Conservation (phyloP, 2,329 filamentous ascomycete genomes). For the Furcasterigmium furcatum region DNA sequence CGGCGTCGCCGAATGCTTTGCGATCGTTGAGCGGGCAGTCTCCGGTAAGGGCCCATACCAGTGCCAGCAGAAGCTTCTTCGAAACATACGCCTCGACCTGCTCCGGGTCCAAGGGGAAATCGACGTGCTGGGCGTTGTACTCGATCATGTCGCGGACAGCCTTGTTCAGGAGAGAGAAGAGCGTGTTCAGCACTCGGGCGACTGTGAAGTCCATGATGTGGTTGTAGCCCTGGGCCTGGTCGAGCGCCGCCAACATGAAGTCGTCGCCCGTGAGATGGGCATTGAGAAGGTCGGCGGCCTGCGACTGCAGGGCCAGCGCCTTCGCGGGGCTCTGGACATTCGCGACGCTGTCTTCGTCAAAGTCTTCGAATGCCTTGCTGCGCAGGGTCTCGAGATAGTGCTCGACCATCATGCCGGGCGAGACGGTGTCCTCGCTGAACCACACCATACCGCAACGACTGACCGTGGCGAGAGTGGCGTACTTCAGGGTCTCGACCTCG, state of each 20-base stretch:
- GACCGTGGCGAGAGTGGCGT: constrained; percentile 96
- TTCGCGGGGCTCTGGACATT: constrained; percentile 74
- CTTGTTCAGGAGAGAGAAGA: constrained; percentile 96
- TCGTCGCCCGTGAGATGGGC: constrained; percentile 73
- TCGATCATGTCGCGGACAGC: constrained; percentile 88
- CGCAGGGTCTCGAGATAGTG: constrained; percentile 86
- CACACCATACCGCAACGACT: constrained; percentile 99
- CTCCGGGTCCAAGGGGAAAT: constrained; percentile 88
- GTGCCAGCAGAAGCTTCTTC: constrained; percentile 88
- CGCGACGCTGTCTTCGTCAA: constrained; percentile 86
- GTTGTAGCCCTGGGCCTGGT: constrained; percentile 72
- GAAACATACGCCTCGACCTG: constrained; percentile 86
- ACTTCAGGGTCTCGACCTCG: constrained; percentile 96
- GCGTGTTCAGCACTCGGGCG: constrained; percentile 82
- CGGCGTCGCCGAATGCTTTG: constrained; percentile 82
- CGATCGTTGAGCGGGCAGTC: constrained; percentile 88
- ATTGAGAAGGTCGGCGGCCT: constrained; percentile 76
- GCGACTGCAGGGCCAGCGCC: constrained; percentile 72
- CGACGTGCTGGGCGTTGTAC: constrained; percentile 90
- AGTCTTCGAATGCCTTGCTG: constrained; percentile 83
- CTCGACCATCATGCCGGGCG: constrained; percentile 84
- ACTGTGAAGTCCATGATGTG: constrained; percentile 99
- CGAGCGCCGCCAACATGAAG: constrained; percentile 75
- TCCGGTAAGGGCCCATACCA: constrained; percentile 94
- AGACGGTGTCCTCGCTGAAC: constrained; percentile 98